These are phyloP conservation scores for Sergeia podlipaevii DNA, from an alignment of 208 protist genomes.

Conservation along the genomic window DNA sequence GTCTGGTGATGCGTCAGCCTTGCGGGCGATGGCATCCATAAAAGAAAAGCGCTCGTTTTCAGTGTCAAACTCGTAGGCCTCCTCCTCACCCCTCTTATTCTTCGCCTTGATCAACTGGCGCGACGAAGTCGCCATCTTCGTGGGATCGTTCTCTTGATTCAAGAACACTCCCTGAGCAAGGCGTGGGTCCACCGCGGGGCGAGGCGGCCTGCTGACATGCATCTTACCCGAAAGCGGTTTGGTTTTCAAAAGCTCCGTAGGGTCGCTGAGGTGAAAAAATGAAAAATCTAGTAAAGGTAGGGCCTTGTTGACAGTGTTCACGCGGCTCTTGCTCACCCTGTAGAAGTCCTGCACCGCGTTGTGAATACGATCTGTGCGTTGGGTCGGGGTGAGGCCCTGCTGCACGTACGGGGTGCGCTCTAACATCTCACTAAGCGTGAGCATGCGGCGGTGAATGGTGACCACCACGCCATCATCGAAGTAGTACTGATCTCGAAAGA, in stretches of 20 bases:
- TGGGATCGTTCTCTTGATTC: conserved; percentile 65
- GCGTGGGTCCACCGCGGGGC: conserved; percentile 37
- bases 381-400: conserved; percentile 14
- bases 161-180: conserved; percentile 70
- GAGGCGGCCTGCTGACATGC: conserved; percentile 25
- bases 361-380: conserved; percentile 10
- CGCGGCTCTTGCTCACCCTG: conserved; percentile 13
- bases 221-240: conserved; percentile 37
- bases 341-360: conserved; percentile 13
- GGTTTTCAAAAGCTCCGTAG: conserved; percentile 33
- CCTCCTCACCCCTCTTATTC: conserved; percentile 85
- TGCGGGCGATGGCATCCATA: conserved; percentile 11
- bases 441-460: conserved; percentile 70
- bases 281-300: conserved; percentile 56
- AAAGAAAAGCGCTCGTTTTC: conserved; percentile 34
- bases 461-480: conserved; percentile 78
- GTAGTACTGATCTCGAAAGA: conserved; percentile 72
- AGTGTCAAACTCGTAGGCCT: conserved; percentile 84
- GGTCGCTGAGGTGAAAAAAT: conserved; percentile 24
- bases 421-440: conserved; percentile 64
- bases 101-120: conserved; percentile 80
- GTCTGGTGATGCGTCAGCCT: neutral
- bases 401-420: conserved; percentile 13
- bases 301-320: conserved; percentile 27
- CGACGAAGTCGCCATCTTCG: conserved; percentile 11